Evolutionary conservation across 495 filamentous ascomycete species (phyloP).

Genomic region (Aspergillus carlsbadensis): DNA sequence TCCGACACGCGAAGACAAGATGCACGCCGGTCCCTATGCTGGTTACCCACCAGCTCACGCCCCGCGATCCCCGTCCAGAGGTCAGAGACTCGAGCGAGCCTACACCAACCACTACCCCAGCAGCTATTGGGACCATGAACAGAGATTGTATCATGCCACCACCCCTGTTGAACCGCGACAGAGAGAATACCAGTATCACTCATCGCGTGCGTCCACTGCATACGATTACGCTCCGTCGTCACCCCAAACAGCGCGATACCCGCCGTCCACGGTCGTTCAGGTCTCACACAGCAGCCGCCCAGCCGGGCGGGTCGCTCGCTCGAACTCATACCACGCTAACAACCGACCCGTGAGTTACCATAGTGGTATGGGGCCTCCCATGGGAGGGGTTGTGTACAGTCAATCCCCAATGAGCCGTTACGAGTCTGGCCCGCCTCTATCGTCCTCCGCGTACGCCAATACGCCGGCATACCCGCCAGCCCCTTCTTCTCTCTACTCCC

Average conservation of each 20-base stretch:
- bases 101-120: conserved; percentile 30
- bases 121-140: conserved; percentile 32
- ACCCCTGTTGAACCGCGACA: conserved; percentile 33
- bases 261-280: conserved; percentile 24
- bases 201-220: conserved; percentile 24
- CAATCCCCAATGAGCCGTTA: conserved; percentile 28
- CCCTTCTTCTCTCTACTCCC: conserved; percentile 27
- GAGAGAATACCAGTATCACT: conserved; percentile 32
- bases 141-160: conserved; percentile 32
- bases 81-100: conserved; percentile 35
- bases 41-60: conserved; percentile 30
- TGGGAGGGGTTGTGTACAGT: conserved; percentile 33
- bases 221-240: conserved; percentile 35
- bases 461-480: conserved; percentile 23
- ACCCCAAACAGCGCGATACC: conserved; percentile 29
- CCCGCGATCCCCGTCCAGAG: conserved; percentile 35
- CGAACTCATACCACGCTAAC: conserved; percentile 34
- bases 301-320: conserved; percentile 27
- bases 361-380: conserved; percentile 35
- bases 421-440: conserved; percentile 38
- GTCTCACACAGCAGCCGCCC: conserved; percentile 30
- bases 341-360: conserved; percentile 47
- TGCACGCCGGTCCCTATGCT: conserved; percentile 37
- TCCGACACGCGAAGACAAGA: conserved; percentile 35
- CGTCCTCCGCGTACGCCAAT: conserved; percentile 37